These are phyloP conservation scores for Leucaena leucocephala DNA, from an alignment of 306 rosid genomes.

Conservation along the genomic window DNA sequence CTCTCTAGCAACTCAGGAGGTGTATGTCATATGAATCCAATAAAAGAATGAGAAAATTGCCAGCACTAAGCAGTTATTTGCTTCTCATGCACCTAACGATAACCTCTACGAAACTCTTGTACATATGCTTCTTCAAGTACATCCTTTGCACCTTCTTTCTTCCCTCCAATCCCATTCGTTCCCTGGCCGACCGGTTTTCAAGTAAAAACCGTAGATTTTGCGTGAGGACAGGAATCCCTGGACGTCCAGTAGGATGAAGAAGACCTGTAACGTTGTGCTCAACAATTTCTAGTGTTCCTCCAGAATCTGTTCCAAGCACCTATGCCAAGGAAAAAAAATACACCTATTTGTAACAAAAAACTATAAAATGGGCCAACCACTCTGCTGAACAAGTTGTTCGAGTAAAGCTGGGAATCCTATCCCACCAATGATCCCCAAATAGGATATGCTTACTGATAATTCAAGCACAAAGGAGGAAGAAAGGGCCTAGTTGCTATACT, in stretches of 20 bases:
- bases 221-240: slow-evolving; percentile 60
- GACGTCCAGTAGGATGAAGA: slow-evolving; percentile 71
- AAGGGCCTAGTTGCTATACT: background rate
- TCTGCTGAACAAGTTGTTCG: background rate
- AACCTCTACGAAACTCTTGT: slow-evolving; percentile 73
- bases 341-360: background rate
- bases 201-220: slow-evolving; percentile 68
- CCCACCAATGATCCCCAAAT: background rate
- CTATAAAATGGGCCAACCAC: background rate
- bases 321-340: slow-evolving; percentile 33
- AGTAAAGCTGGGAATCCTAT: background rate
- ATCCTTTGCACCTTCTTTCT: slow-evolving; percentile 68
- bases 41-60: slow-evolving; percentile 45
- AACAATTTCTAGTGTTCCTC: slow-evolving; percentile 88
- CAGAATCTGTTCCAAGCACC: slow-evolving; percentile 93
- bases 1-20: slow-evolving; percentile 10
- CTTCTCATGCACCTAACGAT: slow-evolving; percentile 72
- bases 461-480: background rate
- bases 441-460: background rate
- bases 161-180: slow-evolving; percentile 78
- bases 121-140: slow-evolving; percentile 87
- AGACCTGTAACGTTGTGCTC: slow-evolving; percentile 84
- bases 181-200: slow-evolving; percentile 55
- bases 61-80: slow-evolving; percentile 41
- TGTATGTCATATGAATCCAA: slow-evolving; percentile 26